Conservation (phyloP, 345 rosid genomes). For the Eucalyptus leucophloia region DNA sequence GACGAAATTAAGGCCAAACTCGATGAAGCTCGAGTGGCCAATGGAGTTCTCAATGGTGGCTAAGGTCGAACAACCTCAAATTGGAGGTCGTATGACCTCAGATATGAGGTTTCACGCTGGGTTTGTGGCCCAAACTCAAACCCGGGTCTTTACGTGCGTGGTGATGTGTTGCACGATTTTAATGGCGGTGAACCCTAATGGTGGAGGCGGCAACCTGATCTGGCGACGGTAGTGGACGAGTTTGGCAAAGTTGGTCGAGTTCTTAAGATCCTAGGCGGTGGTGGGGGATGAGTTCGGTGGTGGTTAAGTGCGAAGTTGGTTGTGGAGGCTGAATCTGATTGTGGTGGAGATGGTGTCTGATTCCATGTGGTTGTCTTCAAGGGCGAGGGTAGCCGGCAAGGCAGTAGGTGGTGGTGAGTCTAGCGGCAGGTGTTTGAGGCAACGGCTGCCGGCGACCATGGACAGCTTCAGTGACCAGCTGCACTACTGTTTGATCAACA, state of each 20-base stretch:
- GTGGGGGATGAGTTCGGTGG: not conserved
- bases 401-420: not conserved
- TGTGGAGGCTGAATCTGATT: not conserved
- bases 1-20: not conserved
- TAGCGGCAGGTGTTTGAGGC: not conserved
- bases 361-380: not conserved
- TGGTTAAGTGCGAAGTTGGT: not conserved
- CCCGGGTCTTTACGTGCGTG: not conserved
- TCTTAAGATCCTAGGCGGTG: not conserved
- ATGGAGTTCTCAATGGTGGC: not conserved
- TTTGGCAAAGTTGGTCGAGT: not conserved
- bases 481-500: not conserved
- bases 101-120: not conserved
- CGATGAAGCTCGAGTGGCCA: not conserved
- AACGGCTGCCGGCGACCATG: not conserved
- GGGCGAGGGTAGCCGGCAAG: not conserved
- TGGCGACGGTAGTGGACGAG: not conserved
- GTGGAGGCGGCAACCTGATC: not conserved
- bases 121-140: not conserved
- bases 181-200: not conserved
- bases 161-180: not conserved
- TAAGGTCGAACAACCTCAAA: not conserved
- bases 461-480: not conserved
- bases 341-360: not conserved
- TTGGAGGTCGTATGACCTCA: not conserved